Conservation (phyloP, 768 basidiomycete genomes). For the Crepidotus variabilis region DNA sequence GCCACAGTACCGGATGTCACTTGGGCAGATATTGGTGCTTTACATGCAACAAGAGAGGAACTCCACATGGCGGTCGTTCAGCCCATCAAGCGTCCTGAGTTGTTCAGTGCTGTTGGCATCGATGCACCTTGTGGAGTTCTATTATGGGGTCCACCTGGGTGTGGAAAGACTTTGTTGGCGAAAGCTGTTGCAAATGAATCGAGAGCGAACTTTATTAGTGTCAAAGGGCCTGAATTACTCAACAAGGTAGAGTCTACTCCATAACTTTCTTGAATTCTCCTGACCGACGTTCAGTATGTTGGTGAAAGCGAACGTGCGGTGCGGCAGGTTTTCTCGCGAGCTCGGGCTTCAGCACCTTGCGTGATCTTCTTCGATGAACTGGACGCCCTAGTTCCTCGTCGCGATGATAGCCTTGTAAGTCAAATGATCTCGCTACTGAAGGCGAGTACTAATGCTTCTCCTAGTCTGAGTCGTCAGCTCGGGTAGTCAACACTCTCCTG, state of each 20-base stretch:
- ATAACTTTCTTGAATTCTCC: not conserved
- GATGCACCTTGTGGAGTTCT: constrained; percentile 90
- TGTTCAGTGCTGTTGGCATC: constrained; percentile 88
- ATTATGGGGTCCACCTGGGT: constrained; percentile 98
- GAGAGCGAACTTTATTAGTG: constrained; percentile 93
- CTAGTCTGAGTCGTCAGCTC: constrained; percentile 91
- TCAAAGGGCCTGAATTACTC: constrained; percentile 93
- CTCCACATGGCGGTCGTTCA: constrained; percentile 98
- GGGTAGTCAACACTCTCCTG: constrained; percentile 91
- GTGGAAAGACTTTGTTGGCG: constrained; percentile 96
- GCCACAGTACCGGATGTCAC: constrained; percentile 94
- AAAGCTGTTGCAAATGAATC: constrained; percentile 98
- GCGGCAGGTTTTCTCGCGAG: constrained; percentile 90
- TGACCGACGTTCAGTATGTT: constrained; percentile 63
- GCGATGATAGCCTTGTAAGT: constrained; percentile 84
- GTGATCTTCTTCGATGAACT: constrained; percentile 96
- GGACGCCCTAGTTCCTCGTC: constrained; percentile 85
- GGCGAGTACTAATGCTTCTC: not conserved
- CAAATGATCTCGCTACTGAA: not conserved
- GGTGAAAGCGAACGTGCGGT: constrained; percentile 97
- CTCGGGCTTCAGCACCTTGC: constrained; percentile 90
- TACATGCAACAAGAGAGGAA: constrained; percentile 84
- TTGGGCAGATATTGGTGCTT: constrained; percentile 92
- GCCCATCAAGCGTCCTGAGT: constrained; percentile 84
- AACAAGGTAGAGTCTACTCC: constrained; percentile 70